These are phyloP conservation scores for Solanum hybrid DNA, from an alignment of 305 asterid species.

Conservation along the genomic window DNA sequence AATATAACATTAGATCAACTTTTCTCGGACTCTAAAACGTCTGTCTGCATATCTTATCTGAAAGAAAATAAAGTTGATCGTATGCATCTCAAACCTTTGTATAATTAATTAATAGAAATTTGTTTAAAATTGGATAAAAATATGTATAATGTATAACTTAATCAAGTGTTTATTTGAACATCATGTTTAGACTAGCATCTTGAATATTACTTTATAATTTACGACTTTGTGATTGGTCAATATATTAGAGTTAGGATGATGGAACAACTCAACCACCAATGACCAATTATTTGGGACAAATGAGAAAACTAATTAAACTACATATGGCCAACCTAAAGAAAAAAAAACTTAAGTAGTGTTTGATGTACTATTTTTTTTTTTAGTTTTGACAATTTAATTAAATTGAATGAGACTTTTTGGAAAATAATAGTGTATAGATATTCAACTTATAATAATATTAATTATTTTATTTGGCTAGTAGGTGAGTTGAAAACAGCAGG, in stretches of 20 bases:
- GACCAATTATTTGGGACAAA: neutral
- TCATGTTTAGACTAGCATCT: neutral
- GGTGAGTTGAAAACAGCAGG: constrained; percentile 3
- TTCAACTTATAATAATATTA: neutral
- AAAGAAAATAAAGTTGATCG: neutral
- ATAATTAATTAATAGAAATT: neutral
- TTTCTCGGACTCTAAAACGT: neutral
- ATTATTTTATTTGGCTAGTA: neutral
- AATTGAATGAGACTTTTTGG: neutral
- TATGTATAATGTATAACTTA: neutral
- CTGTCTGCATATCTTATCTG: neutral
- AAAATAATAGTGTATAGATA: neutral
- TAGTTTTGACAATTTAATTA: neutral
- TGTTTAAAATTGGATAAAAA: neutral
- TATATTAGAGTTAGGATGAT: neutral
- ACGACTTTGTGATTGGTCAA: neutral
- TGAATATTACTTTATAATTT: neutral
- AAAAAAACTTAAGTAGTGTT: neutral
- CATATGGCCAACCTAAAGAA: neutral
- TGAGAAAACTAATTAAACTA: neutral
- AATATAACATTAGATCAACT: too few species aligned
- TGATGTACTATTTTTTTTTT: neutral
- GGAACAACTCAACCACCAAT: constrained; percentile 6
- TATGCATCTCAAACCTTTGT: neutral
- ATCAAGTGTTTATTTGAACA: neutral